These are phyloP conservation scores for Tetrapisispora namnaoensis DNA, from an alignment of 805 yeast species.

Conservation along the genomic window DNA sequence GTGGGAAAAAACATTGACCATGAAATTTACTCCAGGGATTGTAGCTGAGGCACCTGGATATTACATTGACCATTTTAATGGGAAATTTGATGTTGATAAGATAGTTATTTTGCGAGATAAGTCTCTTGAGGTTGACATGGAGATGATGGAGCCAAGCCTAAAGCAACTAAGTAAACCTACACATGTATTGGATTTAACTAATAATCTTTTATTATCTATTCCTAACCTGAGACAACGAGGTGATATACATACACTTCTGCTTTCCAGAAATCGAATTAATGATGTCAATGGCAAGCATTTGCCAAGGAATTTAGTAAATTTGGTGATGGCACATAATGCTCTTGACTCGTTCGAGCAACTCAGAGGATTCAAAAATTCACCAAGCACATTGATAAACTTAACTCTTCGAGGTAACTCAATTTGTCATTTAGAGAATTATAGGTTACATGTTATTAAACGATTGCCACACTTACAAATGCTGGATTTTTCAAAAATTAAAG, in stretches of 20 bases:
- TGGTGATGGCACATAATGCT: slow-evolving; percentile 43
- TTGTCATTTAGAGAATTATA: slow-evolving; percentile 40
- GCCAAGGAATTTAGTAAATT: slow-evolving; percentile 33
- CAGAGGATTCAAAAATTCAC: slow-evolving; percentile 31
- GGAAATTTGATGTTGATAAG: slow-evolving; percentile 20
- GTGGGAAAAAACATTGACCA: slow-evolving; percentile 10
- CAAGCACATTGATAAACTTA: slow-evolving; percentile 39
- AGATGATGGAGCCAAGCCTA: slow-evolving; percentile 34
- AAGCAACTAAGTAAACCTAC: slow-evolving; percentile 35
- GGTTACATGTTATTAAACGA: slow-evolving; percentile 49
- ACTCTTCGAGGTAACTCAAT: slow-evolving; percentile 53
- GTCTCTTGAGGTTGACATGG: slow-evolving; percentile 34
- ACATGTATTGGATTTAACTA: slow-evolving; percentile 63
- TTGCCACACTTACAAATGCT: slow-evolving; percentile 54
- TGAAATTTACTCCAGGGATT: slow-evolving; percentile 49
- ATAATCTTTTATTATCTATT: slow-evolving; percentile 57
- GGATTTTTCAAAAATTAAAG: slow-evolving; percentile 57
- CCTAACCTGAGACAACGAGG: slow-evolving; percentile 36
- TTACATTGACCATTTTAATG: slow-evolving; percentile 32
- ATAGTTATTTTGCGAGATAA: slow-evolving; percentile 22
- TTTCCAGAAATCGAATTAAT: slow-evolving; percentile 53
- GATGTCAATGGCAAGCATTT: slow-evolving; percentile 31
- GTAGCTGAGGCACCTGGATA: slow-evolving; percentile 43
- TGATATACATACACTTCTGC: slow-evolving; percentile 41
- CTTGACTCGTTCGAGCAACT: slow-evolving; percentile 43